phyloP scores from a whole-genome alignment of 768 basidiomycete species.

The Coprinellus micaceus region DNA sequence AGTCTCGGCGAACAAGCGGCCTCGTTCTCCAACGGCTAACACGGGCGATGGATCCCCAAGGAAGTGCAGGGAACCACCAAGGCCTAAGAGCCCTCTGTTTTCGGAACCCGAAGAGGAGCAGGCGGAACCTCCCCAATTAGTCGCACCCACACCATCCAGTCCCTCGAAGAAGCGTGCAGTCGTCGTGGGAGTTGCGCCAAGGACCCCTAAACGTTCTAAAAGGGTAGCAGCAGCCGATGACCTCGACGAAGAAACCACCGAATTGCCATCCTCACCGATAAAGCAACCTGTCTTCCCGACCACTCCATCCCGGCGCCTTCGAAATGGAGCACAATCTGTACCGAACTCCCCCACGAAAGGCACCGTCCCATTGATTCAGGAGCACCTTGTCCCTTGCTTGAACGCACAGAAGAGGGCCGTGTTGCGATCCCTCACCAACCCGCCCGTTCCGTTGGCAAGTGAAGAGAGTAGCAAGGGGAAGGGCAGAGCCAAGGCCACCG shows the following conservation, averaged over 20 bases:
- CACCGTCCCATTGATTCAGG: slow-evolving; percentile 24
- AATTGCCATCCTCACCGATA: background rate
- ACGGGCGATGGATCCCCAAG: background rate
- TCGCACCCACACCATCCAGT: background rate
- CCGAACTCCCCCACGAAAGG: slow-evolving; percentile 4
- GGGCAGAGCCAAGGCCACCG: background rate
- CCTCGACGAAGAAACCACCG: background rate
- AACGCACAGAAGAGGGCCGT: slow-evolving; percentile 56
- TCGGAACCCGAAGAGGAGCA: background rate
- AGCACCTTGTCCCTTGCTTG: slow-evolving; percentile 43
- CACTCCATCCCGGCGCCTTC: background rate
- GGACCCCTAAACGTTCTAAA: background rate
- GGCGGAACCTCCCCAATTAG: background rate
- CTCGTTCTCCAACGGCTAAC: background rate
- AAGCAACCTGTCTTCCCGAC: slow-evolving; percentile 2
- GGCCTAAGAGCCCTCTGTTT: background rate
- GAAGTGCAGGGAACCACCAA: background rate
- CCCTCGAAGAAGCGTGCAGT: slow-evolving; percentile 1
- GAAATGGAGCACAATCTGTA: background rate
- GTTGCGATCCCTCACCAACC: slow-evolving; percentile 40
- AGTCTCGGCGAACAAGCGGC: background rate
- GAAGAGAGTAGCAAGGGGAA: slow-evolving; percentile 18
- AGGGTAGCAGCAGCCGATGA: background rate
- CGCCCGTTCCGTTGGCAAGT: slow-evolving; percentile 9
- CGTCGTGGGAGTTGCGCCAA: background rate